Conservation (phyloP, 1,139 yeast genomes). For the Magnusiomyces tetraspermus region DNA sequence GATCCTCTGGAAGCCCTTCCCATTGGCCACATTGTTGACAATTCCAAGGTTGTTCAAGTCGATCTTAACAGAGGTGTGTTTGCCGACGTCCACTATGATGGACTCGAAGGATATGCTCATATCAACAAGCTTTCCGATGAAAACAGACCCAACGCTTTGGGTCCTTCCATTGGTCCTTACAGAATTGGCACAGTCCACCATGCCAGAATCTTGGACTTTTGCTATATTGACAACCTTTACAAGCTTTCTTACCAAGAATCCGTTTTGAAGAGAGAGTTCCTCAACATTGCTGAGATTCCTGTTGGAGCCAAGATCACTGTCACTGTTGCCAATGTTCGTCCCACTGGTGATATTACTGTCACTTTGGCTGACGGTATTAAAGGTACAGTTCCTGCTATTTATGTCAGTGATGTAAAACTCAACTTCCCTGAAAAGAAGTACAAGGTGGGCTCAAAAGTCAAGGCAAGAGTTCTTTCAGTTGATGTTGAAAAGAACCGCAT, state of each 20-base stretch:
- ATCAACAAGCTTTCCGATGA: conserved; percentile 57
- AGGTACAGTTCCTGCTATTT: conserved; percentile 66
- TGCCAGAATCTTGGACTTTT: conserved; percentile 70
- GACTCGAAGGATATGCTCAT: conserved; percentile 34
- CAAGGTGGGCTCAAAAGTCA: conserved; percentile 71
- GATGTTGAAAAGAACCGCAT: conserved; percentile 39
- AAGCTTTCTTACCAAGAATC: conserved; percentile 60
- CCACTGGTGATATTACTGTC: conserved; percentile 62
- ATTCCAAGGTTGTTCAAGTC: conserved; percentile 47
- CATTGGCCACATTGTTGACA: conserved; percentile 60
- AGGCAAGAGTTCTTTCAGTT: conserved; percentile 50
- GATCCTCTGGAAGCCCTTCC: conserved; percentile 61
- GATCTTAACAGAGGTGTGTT: conserved; percentile 35
- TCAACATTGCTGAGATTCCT: conserved; percentile 63
- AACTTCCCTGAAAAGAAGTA: conserved; percentile 88
- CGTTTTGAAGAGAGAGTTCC: conserved; percentile 52
- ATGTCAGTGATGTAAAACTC: conserved; percentile 75
- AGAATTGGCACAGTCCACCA: conserved; percentile 54
- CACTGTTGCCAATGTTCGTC: conserved; percentile 49
- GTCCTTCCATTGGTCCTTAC: conserved; percentile 32
- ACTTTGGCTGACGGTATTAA: conserved; percentile 56
- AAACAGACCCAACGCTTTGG: conserved; percentile 35
- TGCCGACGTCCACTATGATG: conserved; percentile 16
- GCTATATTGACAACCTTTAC: conserved; percentile 55
- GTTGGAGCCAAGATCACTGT: conserved; percentile 50